These are phyloP conservation scores for Pyrus pyrifolia DNA, from an alignment of 306 rosid genomes.

Conservation along the genomic window DNA sequence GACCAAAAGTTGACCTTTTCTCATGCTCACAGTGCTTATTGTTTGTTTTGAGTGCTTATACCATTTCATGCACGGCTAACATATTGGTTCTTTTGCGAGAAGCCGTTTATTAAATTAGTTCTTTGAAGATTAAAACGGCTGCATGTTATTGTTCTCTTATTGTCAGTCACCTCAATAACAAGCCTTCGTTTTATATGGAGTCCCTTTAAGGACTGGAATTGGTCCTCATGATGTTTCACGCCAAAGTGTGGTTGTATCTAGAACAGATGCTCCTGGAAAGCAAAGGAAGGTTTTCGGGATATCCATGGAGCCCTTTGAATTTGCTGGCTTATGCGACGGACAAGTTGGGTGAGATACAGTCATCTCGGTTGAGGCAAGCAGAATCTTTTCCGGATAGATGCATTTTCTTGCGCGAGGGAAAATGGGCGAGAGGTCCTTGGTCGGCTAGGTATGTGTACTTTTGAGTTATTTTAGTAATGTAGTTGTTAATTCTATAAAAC, in stretches of 20 bases:
- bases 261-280: constrained; percentile 93
- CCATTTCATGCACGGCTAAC: background rate
- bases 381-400: constrained; percentile 81
- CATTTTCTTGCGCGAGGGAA: constrained; percentile 34
- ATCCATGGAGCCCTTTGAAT: constrained; percentile 70
- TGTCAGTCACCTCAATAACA: background rate
- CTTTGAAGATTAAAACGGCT: background rate
- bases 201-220: constrained; percentile 85
- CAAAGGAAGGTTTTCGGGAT: constrained; percentile 87
- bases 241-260: constrained; percentile 71
- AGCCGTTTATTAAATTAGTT: background rate
- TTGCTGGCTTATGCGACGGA: constrained; percentile 67
- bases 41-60: background rate
- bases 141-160: background rate
- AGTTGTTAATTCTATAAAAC: no score
- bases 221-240: constrained; percentile 88
- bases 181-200: constrained; percentile 52
- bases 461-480: background rate
- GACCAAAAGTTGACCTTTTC: background rate
- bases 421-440: constrained; percentile 99
- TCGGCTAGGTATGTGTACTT: constrained; percentile 62
- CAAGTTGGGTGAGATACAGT: constrained; percentile 75
- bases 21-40: background rate
- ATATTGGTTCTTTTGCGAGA: background rate
- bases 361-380: constrained; percentile 58